Evolutionary conservation across 2,329 filamentous ascomycete species (phyloP).

Genomic region (Cercospora citrullina): DNA sequence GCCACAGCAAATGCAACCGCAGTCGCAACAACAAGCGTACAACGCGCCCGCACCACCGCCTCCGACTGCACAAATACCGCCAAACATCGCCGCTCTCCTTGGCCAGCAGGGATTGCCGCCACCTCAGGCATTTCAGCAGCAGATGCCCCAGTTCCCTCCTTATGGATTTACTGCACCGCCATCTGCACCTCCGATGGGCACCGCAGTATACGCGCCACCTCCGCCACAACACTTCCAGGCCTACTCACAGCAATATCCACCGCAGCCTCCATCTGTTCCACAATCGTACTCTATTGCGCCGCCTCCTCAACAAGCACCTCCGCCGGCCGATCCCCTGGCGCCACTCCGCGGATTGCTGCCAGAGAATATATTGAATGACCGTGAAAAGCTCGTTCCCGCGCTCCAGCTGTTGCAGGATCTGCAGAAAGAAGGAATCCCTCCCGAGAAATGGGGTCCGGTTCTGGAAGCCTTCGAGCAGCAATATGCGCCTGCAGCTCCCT

Average conservation of each 20-base stretch:
- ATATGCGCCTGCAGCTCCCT: conserved; percentile 25
- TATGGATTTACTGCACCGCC: conserved; percentile 24
- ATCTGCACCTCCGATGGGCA: conserved; percentile 21
- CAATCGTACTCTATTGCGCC: conserved; percentile 47
- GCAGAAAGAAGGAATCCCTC: conserved; percentile 70
- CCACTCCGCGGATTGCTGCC: conserved; percentile 39
- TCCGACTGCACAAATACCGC: conserved; percentile 28
- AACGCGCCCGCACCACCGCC: conserved; percentile 26
- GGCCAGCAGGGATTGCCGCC: conserved; percentile 24
- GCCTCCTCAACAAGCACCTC: conserved; percentile 58
- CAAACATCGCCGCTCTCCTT: conserved; percentile 33
- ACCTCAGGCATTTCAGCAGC: conserved; percentile 19
- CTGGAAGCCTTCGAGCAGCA: conserved; percentile 51
- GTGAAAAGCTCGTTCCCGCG: conserved; percentile 64
- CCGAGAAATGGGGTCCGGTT: conserved; percentile 71
- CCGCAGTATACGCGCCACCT: conserved; percentile 25
- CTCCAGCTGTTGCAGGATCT: conserved; percentile 74
- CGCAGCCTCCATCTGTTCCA: conserved; percentile 40
- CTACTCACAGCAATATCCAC: conserved; percentile 30
- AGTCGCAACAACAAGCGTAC: conserved; percentile 21
- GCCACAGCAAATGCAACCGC: conserved; percentile 27
- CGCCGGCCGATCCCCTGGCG: conserved; percentile 32
- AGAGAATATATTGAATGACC: conserved; percentile 41
- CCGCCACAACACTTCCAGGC: conserved; percentile 25
- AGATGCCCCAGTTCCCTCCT: conserved; percentile 17